A percentile compares a stretch with the other conserved stretches of the same genome.
Conservation (phyloP, 1,284 basidiomycete species). For the Dichomitus squalens region DNA sequence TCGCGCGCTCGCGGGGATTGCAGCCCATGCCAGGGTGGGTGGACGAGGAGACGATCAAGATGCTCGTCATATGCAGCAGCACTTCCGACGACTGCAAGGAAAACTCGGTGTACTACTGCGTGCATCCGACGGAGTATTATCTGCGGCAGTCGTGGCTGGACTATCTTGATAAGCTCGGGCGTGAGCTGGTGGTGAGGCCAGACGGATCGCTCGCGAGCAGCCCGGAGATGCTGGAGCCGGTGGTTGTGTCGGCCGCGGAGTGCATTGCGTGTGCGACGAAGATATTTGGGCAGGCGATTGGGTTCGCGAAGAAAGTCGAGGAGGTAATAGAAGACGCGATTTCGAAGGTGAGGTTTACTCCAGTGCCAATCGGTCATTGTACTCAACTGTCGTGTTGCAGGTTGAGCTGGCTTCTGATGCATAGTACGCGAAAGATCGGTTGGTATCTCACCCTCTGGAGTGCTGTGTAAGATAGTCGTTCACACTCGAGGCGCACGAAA, state of each 20-base stretch:
- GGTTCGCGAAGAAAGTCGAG: background rate
- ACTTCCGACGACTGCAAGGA: background rate
- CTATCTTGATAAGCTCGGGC: constrained; percentile 1
- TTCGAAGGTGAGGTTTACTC: background rate
- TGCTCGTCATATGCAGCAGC: background rate
- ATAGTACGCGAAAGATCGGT: too few species aligned
- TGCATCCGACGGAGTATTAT: background rate
- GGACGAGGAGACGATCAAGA: background rate
- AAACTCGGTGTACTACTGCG: background rate
- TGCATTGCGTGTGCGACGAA: background rate
- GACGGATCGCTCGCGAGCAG: background rate
- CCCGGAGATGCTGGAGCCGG: constrained; percentile 5
- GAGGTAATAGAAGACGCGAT: background rate
- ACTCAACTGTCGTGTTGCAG: background rate
- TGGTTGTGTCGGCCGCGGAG: background rate
- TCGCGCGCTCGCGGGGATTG: background rate
- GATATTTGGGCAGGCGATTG: background rate
- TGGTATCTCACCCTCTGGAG: too few species aligned
- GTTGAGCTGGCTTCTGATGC: too few species aligned
- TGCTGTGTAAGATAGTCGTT: too few species aligned
- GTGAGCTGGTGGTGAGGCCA: background rate
- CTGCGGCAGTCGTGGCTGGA: constrained; percentile 6
- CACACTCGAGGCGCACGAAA: too few species aligned
- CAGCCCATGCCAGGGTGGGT: constrained; percentile 3
- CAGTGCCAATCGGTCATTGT: background rate